Evolutionary conservation across 2,329 filamentous ascomycete genomes (phyloP).

Genomic region (Fusarium sp.): DNA sequence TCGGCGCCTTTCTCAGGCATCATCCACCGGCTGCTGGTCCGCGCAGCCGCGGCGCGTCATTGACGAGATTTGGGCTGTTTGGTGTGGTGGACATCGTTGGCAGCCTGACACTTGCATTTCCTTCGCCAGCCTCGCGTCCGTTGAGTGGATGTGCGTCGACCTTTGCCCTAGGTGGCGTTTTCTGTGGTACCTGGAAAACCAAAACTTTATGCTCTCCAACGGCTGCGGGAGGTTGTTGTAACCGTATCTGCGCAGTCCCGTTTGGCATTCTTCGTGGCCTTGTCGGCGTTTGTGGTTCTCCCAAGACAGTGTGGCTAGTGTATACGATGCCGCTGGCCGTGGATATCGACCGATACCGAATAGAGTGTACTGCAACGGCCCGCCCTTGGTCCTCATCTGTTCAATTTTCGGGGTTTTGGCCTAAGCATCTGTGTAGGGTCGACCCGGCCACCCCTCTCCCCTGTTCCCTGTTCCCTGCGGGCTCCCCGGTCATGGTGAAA

Average conservation of each 20-base stretch:
- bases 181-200: constrained; percentile 12
- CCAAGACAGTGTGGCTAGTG: constrained; percentile 41
- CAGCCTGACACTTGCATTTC: constrained; percentile 17
- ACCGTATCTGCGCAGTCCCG: constrained; percentile 7
- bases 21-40: constrained; percentile 34
- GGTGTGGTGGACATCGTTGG: constrained; percentile 24
- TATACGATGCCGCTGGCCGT: constrained; percentile 29
- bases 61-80: constrained; percentile 33
- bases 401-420: constrained; percentile 34
- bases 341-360: constrained; percentile 30
- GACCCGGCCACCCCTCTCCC: constrained; percentile 39
- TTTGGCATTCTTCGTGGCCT: constrained; percentile 8
- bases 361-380: constrained; percentile 42
- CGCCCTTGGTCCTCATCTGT: constrained; percentile 38
- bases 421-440: constrained; percentile 35
- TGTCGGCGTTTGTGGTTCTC: constrained; percentile 11
- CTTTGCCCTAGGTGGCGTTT: constrained; percentile 32
- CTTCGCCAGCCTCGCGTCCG: constrained; percentile 37
- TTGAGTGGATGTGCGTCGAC: constrained; percentile 25
- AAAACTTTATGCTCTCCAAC: constrained; percentile 26
- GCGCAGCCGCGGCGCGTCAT: constrained; percentile 32
- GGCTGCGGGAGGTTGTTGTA: constrained; percentile 9
- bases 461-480: constrained; percentile 45
- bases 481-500: constrained; percentile 62
- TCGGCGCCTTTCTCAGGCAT: constrained; percentile 36